Base-by-base conservation (phyloP, 192 early-diverging fungal genomes). In the Rhizophagus prolifer region DNA sequence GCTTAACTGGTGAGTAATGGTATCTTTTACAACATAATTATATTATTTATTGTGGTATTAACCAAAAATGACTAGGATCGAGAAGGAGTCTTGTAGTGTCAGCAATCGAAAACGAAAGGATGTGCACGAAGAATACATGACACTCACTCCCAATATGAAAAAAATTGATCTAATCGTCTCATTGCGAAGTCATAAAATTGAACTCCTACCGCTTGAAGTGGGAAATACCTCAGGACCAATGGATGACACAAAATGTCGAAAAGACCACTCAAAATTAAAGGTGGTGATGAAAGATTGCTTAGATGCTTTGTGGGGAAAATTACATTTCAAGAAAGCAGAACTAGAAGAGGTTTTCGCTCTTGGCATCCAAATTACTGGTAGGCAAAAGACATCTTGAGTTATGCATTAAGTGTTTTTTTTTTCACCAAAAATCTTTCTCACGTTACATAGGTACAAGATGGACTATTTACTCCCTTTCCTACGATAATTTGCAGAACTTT, bases 391-490 rank as follows among this genome's bases (percentile, higher is more conserved):
- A 63, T 63, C 21, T 63, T 26, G 23, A 26, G 1, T 46, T 14
- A 60, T 74, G 12, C 41, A 46, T 14, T 74, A 0, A 34, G 60
- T 31, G 31, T 31, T 73, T 62, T 71, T 74, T 62, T 71, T 70
- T 60, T 73, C 23, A n/a, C 2, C 38, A 62, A 44, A 31, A 74
- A 63, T 44, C 46, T 74, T 38, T 38, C 34, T 60, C 26, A 74
- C 46, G 4, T 44, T 31, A 31, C 9, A 73, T 38, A 73, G 58
- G 31, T 16, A 73, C 34, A 73, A 73, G 36, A 9, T 73, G 72
- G 72, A 62, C 60, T 8, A 74, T 74, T 30, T 74, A 74, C 12
- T 74, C 72, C 36, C 60, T 74, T 74, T 14, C 38, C 4, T 74
- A 74, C 10, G 23, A 74, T 74, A 74, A 23, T 62, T 74, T 23